Conservation (phyloP, 2,329 filamentous ascomycete species). For the Stemphylium lycopersici region DNA sequence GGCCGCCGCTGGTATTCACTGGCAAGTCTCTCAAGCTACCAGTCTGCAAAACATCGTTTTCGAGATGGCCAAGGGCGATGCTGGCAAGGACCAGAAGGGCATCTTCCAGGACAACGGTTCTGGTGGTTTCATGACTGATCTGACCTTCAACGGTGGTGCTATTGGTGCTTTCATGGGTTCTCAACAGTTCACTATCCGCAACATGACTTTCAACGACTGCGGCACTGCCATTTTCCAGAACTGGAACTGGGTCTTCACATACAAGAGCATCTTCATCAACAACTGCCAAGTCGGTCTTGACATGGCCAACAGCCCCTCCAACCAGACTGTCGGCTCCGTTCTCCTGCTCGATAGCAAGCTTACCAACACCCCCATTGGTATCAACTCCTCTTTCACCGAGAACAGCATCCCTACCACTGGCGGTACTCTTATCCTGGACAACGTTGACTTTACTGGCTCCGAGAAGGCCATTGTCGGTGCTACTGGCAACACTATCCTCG, state of each 20-base stretch:
- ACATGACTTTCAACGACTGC: slow-evolving; percentile 58
- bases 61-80: slow-evolving; percentile 56
- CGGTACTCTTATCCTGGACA: slow-evolving; percentile 84
- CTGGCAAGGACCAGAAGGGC: slow-evolving; percentile 60
- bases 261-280: slow-evolving; percentile 55
- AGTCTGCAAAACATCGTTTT: slow-evolving; percentile 68
- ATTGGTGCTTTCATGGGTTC: slow-evolving; percentile 66
- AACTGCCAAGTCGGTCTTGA: slow-evolving; percentile 56
- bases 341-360: slow-evolving; percentile 82
- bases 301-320: slow-evolving; percentile 60
- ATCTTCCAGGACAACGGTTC: slow-evolving; percentile 67
- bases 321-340: slow-evolving; percentile 84
- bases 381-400: slow-evolving; percentile 78
- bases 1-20: slow-evolving; percentile 63
- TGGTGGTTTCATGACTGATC: slow-evolving; percentile 65
- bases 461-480: slow-evolving; percentile 68
- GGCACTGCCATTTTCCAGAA: slow-evolving; percentile 60
- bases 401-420: slow-evolving; percentile 71
- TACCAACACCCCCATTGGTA: slow-evolving; percentile 74
- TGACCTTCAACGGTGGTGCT: slow-evolving; percentile 65
- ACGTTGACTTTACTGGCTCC: slow-evolving; percentile 80
- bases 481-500: slow-evolving; percentile 67
- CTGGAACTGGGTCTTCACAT: slow-evolving; percentile 61
- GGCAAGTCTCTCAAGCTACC: slow-evolving; percentile 71
- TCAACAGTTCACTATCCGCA: slow-evolving; percentile 66